Evolutionary conservation across 371 early-diverging fungal genomes (phyloP), one percentile per base, ranked within the genome.

Genomic region (Mucor racemosus): DNA sequence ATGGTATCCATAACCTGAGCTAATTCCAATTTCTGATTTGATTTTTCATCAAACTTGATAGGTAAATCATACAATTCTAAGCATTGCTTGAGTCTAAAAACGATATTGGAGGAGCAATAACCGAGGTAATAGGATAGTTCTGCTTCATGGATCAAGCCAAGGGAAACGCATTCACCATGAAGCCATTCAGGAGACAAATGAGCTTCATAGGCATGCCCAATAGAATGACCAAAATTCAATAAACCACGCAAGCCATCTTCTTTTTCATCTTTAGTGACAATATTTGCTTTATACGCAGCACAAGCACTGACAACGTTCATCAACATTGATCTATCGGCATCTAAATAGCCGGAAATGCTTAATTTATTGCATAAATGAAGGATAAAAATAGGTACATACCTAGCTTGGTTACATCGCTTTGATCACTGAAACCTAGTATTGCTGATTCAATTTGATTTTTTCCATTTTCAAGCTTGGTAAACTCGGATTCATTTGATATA

Each of bases 141-240:
- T 0, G 94, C 92, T 76, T 97, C 98, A 58, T 89, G 78, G 36
- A 95, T 87, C 87, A 96, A 93, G 9, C 98, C 98, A 11, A 97
- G 81, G 4, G 97, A 81, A n/a, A 97, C 92, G 66, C 96, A 95
- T 83, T 97, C 98, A 57, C 98, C 98, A 72, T 97, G 97, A 31
- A 96, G 87, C 73, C 96, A 73, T 33, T 86, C 81, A n/a, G 97
- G 97, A 19, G 92, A 81, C 38, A 95, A 74, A 11, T 94, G 86
- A 19, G 93, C 95, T 77, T 97, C 98, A 60, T 95, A 89, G 31
- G 95, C 98, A 66, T 97, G 98, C 14, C 98, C 98, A 53, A 97
- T 84, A 0, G 95, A 85, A 77, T 97, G 98, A 10, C 98, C 98
- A 85, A 95, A 97, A 75, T 97, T 97, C 63, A 97, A 87, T 46